Evolutionary conservation across 352 stramenopile species (phyloP).

Genomic region (Phytophthora brassicae): DNA sequence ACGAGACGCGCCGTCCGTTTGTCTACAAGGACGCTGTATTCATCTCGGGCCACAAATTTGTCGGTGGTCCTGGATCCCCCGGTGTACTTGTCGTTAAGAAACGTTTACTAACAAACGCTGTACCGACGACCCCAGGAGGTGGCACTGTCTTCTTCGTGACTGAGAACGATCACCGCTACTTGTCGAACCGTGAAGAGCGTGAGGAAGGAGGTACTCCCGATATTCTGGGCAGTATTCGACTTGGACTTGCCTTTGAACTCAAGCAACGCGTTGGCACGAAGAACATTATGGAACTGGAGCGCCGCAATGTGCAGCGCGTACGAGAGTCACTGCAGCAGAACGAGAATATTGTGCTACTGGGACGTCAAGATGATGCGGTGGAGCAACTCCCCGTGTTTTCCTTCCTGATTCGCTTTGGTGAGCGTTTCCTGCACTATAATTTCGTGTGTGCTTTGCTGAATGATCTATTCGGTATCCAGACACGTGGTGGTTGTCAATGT

Average conservation of each 20-base stretch:
- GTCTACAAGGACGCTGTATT: slow-evolving; percentile 94
- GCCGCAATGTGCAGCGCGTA: slow-evolving; percentile 41
- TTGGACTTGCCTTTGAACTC: slow-evolving; percentile 93
- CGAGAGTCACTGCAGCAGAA: slow-evolving; percentile 49
- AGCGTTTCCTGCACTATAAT: slow-evolving; percentile 97
- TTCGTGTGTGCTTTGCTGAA: slow-evolving; percentile 98
- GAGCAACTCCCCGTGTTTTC: slow-evolving; percentile 93
- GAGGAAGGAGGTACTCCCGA: slow-evolving; percentile 98
- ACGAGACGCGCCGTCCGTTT: slow-evolving; percentile 33
- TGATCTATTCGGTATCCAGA: slow-evolving; percentile 97
- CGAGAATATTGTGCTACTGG: slow-evolving; percentile 86
- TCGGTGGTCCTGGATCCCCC: slow-evolving; percentile 91
- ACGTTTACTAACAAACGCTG: slow-evolving; percentile 64
- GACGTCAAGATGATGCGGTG: slow-evolving; percentile 40
- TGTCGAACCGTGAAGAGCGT: slow-evolving; percentile 80
- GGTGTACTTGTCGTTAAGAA: slow-evolving; percentile 97
- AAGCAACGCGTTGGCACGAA: slow-evolving; percentile 73
- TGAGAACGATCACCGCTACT: slow-evolving; percentile 64
- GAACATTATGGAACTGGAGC: slow-evolving; percentile 64
- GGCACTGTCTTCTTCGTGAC: slow-evolving; percentile 69
- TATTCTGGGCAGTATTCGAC: slow-evolving; percentile 92
- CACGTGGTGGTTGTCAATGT: slow-evolving; percentile 70
- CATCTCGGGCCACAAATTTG: slow-evolving; percentile 96
- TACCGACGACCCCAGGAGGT: slow-evolving; percentile 57
- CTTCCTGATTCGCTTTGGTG: slow-evolving; percentile 90